Conservation (phyloP, 2,329 filamentous ascomycete species). For the Phyllosticta citribraziliensis region DNA sequence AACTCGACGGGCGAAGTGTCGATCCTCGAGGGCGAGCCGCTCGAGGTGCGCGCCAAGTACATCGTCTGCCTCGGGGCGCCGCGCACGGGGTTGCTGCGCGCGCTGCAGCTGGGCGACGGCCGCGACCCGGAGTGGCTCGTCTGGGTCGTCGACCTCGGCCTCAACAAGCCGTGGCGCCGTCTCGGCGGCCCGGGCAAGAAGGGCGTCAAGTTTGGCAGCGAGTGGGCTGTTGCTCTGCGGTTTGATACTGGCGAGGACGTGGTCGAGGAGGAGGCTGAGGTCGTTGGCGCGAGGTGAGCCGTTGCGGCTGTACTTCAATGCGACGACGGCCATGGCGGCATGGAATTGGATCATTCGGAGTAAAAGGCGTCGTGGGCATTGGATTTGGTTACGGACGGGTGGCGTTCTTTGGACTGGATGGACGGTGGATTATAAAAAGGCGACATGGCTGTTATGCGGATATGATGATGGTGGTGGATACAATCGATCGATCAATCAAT, state of each 20-base stretch:
- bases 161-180: conserved; percentile 77
- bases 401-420: too few species aligned
- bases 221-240: conserved; percentile 70
- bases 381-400: too few species aligned
- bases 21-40: conserved; percentile 59
- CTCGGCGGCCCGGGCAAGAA: conserved; percentile 71
- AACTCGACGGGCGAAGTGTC: conserved; percentile 51
- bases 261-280: background rate
- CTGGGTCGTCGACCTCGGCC: conserved; percentile 77
- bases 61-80: conserved; percentile 81
- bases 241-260: conserved; percentile 18
- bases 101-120: conserved; percentile 53
- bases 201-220: conserved; percentile 78
- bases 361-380: too few species aligned
- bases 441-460: too few species aligned
- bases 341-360: too few species aligned
- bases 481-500: too few species aligned
- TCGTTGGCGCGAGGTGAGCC: background rate
- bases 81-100: conserved; percentile 72
- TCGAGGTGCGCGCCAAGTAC: conserved; percentile 73
- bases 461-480: too few species aligned
- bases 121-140: conserved; percentile 58
- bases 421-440: too few species aligned
- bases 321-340: too few species aligned
- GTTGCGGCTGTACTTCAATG: too few species aligned